phyloP scores from a whole-genome alignment of 164 flowering plant genomes.

The Stephania cephalantha region DNA sequence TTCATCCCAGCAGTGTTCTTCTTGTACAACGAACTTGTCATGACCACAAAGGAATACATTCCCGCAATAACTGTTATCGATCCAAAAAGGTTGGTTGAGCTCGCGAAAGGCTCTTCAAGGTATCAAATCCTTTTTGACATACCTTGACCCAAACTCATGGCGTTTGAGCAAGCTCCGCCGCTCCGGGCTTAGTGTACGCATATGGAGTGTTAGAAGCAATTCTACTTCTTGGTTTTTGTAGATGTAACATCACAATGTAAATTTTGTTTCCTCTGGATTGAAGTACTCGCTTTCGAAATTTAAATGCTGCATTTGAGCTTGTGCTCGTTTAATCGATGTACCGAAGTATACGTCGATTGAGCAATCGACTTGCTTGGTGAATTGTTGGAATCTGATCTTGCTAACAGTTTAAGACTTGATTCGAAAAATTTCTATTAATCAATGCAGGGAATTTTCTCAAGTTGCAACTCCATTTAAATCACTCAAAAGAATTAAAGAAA shows the following conservation, averaged over 20 bases:
- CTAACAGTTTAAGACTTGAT: no score
- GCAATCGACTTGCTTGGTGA: not conserved
- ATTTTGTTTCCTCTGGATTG: not conserved
- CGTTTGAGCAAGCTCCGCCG: conserved; percentile 58
- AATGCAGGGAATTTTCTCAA: conserved; percentile 16
- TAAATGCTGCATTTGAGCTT: not conserved
- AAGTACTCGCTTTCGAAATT: not conserved
- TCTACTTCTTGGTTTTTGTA: not conserved
- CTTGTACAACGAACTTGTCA: conserved; percentile 79
- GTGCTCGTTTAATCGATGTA: no score
- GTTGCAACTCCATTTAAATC: conserved; percentile 18
- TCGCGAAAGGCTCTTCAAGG: conserved; percentile 86
- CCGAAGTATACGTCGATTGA: no score
- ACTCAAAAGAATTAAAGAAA: no score
- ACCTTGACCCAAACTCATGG: conserved; percentile 91
- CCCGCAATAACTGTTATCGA: conserved; percentile 74
- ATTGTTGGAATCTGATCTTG: no score
- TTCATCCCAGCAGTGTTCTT: conserved; percentile 86
- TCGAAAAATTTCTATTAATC: no score
- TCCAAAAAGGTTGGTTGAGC: conserved; percentile 85
- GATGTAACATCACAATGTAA: not conserved
- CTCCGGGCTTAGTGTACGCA: not conserved
- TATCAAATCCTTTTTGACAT: conserved; percentile 78
- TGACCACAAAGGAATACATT: conserved; percentile 93
- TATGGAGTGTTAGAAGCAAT: not conserved